Evolutionary conservation across 2,329 filamentous ascomycete genomes (phyloP), one percentile per base, ranked within the genome.

Genomic region (Hirsutella thompsonii): DNA sequence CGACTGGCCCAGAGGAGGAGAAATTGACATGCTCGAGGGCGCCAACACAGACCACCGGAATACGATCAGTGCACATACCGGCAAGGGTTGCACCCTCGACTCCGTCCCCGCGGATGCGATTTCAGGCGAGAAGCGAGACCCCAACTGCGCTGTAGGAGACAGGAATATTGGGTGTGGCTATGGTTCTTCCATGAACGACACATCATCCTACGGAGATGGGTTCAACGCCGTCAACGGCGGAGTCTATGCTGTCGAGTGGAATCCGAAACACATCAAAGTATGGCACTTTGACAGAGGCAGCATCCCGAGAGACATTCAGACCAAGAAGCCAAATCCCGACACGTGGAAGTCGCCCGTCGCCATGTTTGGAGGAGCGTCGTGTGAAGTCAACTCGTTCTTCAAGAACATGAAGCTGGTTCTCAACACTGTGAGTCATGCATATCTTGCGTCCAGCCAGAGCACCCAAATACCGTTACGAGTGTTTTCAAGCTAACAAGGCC

Each of bases 201-300:
- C 64, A 0, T 52, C 61, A 2, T 62, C 67, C 4, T 81, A 77
- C 46, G 80, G 81, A 1, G 69, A 76, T 40, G 66, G 68, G 1
- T 86, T 88, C 64, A 87, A 88, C 55, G 66, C 66, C 9, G 72
- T 58, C 29, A 67, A 70, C 1, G 81, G 81, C n/a, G 81, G 81
- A 21, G 70, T 84, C 3, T 85, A 83, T 49, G 80, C 78, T 5
- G 72, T 81, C 49, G 68, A 81, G 51, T 92, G 85, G 83, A 80
- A 80, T 38, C 62, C 66, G 9, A 60, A 73, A 1, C 72, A 70
- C 42, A 82, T 93, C 55, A 78, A 71, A 42, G 68, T 92, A 46
- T 93, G 81, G 78, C 83, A 84, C 64, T 93, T 88, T 59, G 66
- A 78, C 2, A 74, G 81, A n/a, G 62, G 60, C 23, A 55, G 59